phyloP scores from a whole-genome alignment of 352 stramenopile genomes.

The Salisapilia sapeloensis region DNA sequence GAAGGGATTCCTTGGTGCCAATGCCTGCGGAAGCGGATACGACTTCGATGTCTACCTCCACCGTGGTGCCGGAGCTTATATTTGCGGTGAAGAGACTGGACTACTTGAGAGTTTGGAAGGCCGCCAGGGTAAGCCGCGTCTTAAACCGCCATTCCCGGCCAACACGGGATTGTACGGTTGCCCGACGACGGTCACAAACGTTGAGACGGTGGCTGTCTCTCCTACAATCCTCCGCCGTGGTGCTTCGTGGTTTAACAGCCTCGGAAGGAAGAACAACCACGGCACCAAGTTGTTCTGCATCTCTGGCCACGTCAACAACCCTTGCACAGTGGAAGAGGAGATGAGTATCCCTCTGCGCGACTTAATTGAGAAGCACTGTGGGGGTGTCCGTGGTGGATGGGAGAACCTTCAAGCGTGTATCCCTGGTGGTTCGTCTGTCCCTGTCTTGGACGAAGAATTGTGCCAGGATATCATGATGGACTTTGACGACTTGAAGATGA shows the following conservation, averaged over 20 bases:
- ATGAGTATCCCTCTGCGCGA: conserved; percentile 97
- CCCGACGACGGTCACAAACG: conserved; percentile 98
- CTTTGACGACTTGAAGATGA: conserved; percentile 97
- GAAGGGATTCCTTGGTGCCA: conserved; percentile 91
- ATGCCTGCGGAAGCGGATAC: conserved; percentile 96
- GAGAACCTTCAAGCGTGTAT: conserved; percentile 98
- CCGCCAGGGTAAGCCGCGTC: conserved; percentile 92
- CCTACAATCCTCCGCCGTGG: conserved; percentile 97
- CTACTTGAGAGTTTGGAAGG: conserved; percentile 97
- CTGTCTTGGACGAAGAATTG: conserved; percentile 87
- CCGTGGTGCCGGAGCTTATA: conserved; percentile 97
- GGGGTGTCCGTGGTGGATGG: conserved; percentile 97
- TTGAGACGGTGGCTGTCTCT: conserved; percentile 96
- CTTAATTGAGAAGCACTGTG: conserved; percentile 98
- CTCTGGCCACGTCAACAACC: conserved; percentile 99
- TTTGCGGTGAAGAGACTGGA: conserved; percentile 99
- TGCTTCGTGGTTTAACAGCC: conserved; percentile 90
- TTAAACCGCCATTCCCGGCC: conserved; percentile 98
- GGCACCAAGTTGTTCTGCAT: conserved; percentile 99
- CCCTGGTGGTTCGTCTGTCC: conserved; percentile 92
- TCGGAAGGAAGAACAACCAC: conserved; percentile 97
- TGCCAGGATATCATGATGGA: conserved; percentile 98
- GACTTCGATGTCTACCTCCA: conserved; percentile 99
- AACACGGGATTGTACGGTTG: conserved; percentile 98
- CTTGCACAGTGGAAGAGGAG: conserved; percentile 95